Evolutionary conservation across 352 stramenopile genomes (phyloP).

Genomic region (Pseudoperonospora humuli): DNA sequence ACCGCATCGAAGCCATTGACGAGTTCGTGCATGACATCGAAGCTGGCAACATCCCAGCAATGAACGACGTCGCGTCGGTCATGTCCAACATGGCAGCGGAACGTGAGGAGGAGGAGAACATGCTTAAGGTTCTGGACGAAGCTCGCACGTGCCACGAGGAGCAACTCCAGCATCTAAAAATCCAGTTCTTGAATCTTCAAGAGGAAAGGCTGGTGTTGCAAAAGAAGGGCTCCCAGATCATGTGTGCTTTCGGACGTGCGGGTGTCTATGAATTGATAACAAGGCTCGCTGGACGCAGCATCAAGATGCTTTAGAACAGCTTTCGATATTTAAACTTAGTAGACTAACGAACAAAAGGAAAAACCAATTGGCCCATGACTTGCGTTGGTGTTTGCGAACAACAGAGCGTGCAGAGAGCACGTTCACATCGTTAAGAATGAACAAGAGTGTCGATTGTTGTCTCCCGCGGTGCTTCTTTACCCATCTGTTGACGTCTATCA

Average conservation of each 20-base stretch:
- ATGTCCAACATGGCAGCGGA: conserved; percentile 28
- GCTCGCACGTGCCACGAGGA: conserved; percentile 20
- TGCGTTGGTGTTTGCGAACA: no score
- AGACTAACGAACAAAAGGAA: neutral
- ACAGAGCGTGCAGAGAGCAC: no score
- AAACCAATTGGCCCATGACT: no score
- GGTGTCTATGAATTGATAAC: conserved; percentile 23
- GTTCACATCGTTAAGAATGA: no score
- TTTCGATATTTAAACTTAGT: conserved; percentile 29
- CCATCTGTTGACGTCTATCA: no score
- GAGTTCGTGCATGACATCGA: conserved; percentile 28
- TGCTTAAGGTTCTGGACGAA: conserved; percentile 20
- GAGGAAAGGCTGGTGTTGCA: conserved; percentile 20
- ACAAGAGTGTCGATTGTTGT: no score
- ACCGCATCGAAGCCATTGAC: conserved; percentile 31
- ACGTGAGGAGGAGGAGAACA: conserved; percentile 25
- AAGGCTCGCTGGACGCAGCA: conserved; percentile 12
- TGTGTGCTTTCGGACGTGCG: conserved; percentile 22
- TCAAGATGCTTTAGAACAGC: conserved; percentile 15
- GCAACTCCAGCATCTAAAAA: conserved; percentile 12
- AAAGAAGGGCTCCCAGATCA: conserved; percentile 28
- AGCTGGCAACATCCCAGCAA: conserved; percentile 18
- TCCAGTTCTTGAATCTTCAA: conserved; percentile 13
- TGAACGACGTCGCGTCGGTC: conserved; percentile 16
- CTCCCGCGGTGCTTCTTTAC: no score